phyloP scores from a whole-genome alignment of 2,329 filamentous ascomycete species.

The Scytalidium lignicola region DNA sequence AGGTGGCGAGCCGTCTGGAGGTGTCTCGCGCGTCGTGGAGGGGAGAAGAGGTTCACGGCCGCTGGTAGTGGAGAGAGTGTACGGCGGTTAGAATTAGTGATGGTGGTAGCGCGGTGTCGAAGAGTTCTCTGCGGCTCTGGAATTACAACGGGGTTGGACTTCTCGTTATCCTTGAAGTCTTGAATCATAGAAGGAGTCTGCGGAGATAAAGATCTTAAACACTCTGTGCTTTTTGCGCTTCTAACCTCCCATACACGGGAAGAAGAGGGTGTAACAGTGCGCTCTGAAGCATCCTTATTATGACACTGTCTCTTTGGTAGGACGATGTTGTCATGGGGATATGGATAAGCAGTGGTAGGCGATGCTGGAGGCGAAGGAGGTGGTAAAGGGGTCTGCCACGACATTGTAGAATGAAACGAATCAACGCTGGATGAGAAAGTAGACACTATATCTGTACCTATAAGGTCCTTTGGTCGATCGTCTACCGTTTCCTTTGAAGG shows the following conservation, averaged over 20 bases:
- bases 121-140: constrained; percentile 18
- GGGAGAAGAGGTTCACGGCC: constrained; percentile 59
- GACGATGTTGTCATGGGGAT: constrained; percentile 35
- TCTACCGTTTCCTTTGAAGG: constrained; percentile 29
- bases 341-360: constrained; percentile 31
- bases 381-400: constrained; percentile 43
- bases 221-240: constrained; percentile 4
- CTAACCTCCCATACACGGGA: constrained; percentile 18
- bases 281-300: constrained; percentile 29
- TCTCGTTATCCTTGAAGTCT: constrained; percentile 33
- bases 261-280: constrained; percentile 22
- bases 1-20: constrained; percentile 45
- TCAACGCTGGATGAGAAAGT: constrained; percentile 43
- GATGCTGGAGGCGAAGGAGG: constrained; percentile 42
- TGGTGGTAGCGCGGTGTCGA: constrained; percentile 50
- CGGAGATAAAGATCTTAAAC: constrained; percentile 12
- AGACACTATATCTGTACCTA: constrained; percentile 9
- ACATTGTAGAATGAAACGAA: constrained; percentile 50
- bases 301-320: constrained; percentile 28
- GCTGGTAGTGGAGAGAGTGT: constrained; percentile 64
- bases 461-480: neutral
- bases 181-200: constrained; percentile 38
- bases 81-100: constrained; percentile 46
- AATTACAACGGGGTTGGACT: constrained; percentile 31
- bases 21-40: constrained; percentile 35